Conservation (phyloP, 208 protist species). For the Naegleria lovaniensis region DNA sequence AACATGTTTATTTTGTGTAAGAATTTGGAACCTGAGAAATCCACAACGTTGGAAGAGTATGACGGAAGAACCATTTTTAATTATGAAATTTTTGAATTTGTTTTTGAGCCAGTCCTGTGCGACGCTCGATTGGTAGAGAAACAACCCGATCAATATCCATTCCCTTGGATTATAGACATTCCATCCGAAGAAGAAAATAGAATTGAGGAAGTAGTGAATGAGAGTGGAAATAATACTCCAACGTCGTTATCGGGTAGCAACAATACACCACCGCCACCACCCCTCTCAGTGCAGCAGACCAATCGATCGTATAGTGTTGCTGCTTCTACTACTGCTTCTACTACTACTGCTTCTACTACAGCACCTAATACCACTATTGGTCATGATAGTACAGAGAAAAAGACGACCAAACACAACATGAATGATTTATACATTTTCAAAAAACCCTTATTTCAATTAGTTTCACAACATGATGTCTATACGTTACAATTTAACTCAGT, state of each 20-base stretch:
- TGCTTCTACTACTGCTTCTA: too few species aligned
- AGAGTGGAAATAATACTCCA: too few species aligned
- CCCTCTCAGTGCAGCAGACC: too few species aligned
- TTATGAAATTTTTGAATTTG: slow-evolving; percentile 11
- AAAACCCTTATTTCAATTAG: not conserved
- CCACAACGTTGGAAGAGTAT: not conserved
- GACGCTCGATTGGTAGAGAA: not conserved
- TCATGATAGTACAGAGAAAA: not conserved
- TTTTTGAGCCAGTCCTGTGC: not conserved
- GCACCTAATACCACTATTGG: too few species aligned
- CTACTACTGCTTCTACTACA: too few species aligned
- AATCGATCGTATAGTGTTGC: too few species aligned
- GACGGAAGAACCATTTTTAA: not conserved
- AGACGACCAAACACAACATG: not conserved
- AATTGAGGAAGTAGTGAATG: not conserved
- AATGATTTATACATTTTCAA: not conserved
- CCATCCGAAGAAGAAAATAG: not conserved
- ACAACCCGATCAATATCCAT: not conserved
- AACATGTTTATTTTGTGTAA: not conserved
- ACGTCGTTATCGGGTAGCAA: not conserved
- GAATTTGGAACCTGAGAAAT: not conserved
- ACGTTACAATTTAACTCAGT: not conserved
- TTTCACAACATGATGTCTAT: not conserved
- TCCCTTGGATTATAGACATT: slow-evolving; percentile 3
- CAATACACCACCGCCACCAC: not conserved